Percentiles rank a stretch among this genome's conserved stretches.
These are phyloP conservation scores for Glebionis coronaria DNA, from an alignment of 129 eudicot genomes.

Conservation along the genomic window DNA sequence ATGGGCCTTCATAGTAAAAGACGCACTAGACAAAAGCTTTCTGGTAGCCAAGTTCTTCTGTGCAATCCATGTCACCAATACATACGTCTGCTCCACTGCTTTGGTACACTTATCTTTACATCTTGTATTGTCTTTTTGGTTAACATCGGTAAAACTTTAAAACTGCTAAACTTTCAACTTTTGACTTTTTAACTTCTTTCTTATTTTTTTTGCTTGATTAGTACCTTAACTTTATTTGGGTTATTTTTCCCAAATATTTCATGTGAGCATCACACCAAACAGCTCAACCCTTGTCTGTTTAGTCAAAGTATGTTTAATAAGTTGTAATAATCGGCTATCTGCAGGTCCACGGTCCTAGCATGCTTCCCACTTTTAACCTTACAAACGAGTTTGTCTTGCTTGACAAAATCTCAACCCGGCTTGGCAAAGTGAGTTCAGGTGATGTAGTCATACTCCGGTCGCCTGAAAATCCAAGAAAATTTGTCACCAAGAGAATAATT, in stretches of 20 bases:
- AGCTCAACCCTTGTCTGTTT: too few species aligned
- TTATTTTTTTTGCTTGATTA: too few species aligned
- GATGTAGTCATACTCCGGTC: slow-evolving; percentile 55
- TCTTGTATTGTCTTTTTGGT: background rate
- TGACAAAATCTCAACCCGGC: slow-evolving; percentile 51
- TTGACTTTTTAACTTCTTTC: too few species aligned
- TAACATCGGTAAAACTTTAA: too few species aligned
- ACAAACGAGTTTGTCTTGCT: slow-evolving; percentile 46
- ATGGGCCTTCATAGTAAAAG: slow-evolving; percentile 45
- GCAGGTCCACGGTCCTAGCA: slow-evolving; percentile 80
- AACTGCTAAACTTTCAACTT: too few species aligned
- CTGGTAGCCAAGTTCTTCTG: slow-evolving; percentile 45
- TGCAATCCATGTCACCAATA: slow-evolving; percentile 49
- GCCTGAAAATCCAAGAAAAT: slow-evolving; percentile 55
- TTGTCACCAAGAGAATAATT: slow-evolving; percentile 50
- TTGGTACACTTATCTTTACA: slow-evolving; percentile 35
- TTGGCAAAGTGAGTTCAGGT: slow-evolving; percentile 52
- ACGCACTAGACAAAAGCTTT: slow-evolving; percentile 39
- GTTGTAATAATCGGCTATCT: slow-evolving; percentile 12
- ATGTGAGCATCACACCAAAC: too few species aligned
- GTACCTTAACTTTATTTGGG: too few species aligned
- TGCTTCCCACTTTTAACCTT: slow-evolving; percentile 75
- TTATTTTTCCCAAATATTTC: too few species aligned
- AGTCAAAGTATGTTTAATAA: background rate
- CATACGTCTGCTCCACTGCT: slow-evolving; percentile 42